Evolutionary conservation across 306 rosid genomes (phyloP).

Genomic region (Pyrus communis): DNA sequence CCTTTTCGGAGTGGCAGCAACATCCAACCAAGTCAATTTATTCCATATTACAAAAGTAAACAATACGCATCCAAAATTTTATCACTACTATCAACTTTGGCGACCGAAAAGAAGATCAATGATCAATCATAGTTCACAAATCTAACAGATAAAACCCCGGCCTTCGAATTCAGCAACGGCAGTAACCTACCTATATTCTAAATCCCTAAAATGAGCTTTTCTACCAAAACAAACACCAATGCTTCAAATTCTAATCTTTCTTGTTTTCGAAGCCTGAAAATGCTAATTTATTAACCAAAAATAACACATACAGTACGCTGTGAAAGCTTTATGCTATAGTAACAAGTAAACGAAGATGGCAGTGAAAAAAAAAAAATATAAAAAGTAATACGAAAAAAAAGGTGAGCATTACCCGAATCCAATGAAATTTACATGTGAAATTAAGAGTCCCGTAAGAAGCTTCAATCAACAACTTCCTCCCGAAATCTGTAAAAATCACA

Average conservation of each 20-base stretch:
- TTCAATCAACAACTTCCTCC: conserved; percentile 10
- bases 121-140: not conserved
- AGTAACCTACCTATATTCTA: not conserved
- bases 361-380: not conserved
- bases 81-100: not conserved
- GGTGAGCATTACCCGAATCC: conserved; percentile 3
- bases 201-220: not conserved
- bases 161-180: not conserved
- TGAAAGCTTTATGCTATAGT: not conserved
- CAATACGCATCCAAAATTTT: not conserved
- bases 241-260: not conserved
- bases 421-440: not conserved
- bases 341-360: not conserved
- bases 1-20: not conserved
- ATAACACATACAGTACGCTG: not conserved
- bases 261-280: not conserved
- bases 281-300: not conserved
- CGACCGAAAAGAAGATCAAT: not conserved
- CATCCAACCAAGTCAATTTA: not conserved
- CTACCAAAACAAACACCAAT: not conserved
- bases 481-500: not conserved
- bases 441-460: not conserved
- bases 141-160: not conserved
- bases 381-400: too few relatives aligned
- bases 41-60: not conserved